phyloP scores from a whole-genome alignment of 768 basidiomycete genomes.

The Lepiota venenata region DNA sequence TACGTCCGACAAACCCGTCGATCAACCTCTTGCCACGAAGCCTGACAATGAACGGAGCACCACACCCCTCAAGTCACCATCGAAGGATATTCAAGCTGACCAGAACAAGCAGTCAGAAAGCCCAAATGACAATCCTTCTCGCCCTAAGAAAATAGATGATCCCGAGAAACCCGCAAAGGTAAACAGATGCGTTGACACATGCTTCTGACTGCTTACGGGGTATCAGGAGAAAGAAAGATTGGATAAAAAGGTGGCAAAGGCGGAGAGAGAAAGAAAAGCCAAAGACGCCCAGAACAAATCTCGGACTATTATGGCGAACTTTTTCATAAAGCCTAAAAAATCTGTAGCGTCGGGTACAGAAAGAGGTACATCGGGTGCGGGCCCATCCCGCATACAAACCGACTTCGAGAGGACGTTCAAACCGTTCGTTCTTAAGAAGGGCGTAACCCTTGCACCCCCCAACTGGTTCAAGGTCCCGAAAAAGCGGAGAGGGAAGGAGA shows the following conservation, averaged over 20 bases:
- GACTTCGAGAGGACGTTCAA: constrained; percentile 79
- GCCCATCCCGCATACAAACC: constrained; percentile 38
- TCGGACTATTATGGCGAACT: constrained; percentile 70
- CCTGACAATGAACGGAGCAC: constrained; percentile 1
- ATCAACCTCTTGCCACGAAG: neutral
- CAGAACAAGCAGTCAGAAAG: constrained; percentile 1
- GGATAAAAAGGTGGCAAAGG: constrained; percentile 66
- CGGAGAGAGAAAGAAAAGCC: constrained; percentile 69
- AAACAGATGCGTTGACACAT: neutral
- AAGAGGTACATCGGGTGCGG: constrained; percentile 26
- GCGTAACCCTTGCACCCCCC: constrained; percentile 62
- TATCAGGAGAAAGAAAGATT: constrained; percentile 65
- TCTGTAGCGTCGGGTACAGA: constrained; percentile 21
- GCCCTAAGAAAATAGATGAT: constrained; percentile 51
- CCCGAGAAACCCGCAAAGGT: constrained; percentile 61
- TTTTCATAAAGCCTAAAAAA: constrained; percentile 65
- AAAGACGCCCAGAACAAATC: constrained; percentile 72
- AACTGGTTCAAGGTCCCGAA: constrained; percentile 59
- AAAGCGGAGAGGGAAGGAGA: constrained; percentile 19
- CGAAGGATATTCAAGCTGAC: neutral
- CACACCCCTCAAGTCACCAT: neutral
- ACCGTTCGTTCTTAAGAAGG: constrained; percentile 78
- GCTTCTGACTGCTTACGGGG: neutral
- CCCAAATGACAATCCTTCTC: constrained; percentile 22
- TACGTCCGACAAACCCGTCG: constrained; percentile 20